These are phyloP conservation scores for Reticulascus tulasneorum DNA, from an alignment of 2,329 filamentous ascomycete species.

Conservation along the genomic window DNA sequence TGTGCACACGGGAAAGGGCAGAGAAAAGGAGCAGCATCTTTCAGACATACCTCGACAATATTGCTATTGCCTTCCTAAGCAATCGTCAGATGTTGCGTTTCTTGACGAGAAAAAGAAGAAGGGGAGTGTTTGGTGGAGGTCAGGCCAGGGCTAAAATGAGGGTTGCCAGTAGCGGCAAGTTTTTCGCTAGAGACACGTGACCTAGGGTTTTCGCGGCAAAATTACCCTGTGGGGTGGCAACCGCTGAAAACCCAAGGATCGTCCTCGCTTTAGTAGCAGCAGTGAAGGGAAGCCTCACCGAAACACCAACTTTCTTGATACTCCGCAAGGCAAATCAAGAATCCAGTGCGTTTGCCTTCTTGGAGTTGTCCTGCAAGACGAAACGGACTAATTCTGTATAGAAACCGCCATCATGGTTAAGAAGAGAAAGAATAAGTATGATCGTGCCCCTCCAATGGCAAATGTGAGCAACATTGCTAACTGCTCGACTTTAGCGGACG, in stretches of 20 bases:
- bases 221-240: no score
- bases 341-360: constrained; percentile 15
- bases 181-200: no score
- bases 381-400: constrained; percentile 30
- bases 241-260: no score
- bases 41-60: constrained; percentile 62
- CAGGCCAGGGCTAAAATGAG: neutral
- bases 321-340: constrained; percentile 15
- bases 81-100: constrained; percentile 48
- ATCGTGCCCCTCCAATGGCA: constrained; percentile 15
- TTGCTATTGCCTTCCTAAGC: constrained; percentile 59
- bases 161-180: no score
- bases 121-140: constrained; percentile 17
- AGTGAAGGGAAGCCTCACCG: no score
- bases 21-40: constrained; percentile 37
- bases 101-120: constrained; percentile 22
- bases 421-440: constrained; percentile 68
- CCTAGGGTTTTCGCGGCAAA: constrained; percentile 24
- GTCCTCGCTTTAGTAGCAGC: no score
- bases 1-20: constrained; percentile 11
- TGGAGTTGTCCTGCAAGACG: no score
- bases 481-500: constrained; percentile 64
- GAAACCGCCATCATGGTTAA: constrained; percentile 65
- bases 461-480: constrained; percentile 12
- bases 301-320: no score